Evolutionary conservation across 805 yeast species (phyloP).

Genomic region (Yarrowia divulgata): DNA sequence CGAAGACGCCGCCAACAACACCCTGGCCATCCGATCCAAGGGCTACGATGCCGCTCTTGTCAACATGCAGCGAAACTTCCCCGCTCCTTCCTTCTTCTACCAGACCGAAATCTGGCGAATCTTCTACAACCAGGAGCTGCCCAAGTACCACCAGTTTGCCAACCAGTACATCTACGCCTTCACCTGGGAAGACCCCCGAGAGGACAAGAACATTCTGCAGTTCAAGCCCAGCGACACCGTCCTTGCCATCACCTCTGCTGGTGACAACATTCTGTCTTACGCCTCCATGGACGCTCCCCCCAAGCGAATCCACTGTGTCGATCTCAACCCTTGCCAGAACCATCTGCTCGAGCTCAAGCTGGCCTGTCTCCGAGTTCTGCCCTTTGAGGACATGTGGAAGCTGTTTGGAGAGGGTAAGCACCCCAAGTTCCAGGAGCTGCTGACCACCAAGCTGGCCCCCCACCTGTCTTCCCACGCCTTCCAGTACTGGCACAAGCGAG

Average conservation of each 20-base stretch:
- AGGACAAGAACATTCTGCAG: slow-evolving; percentile 71
- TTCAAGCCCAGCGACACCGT: slow-evolving; percentile 71
- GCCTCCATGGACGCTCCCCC: slow-evolving; percentile 78
- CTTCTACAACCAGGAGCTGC: slow-evolving; percentile 74
- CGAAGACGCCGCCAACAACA: slow-evolving; percentile 41
- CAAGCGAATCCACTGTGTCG: slow-evolving; percentile 81
- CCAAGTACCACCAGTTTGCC: slow-evolving; percentile 72
- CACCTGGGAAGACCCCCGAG: slow-evolving; percentile 91
- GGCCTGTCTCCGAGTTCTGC: slow-evolving; percentile 67
- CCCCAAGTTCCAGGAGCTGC: slow-evolving; percentile 59
- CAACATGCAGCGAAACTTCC: slow-evolving; percentile 68
- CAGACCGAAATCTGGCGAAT: slow-evolving; percentile 81
- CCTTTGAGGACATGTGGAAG: slow-evolving; percentile 70
- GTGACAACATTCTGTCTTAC: slow-evolving; percentile 79
- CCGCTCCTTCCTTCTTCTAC: slow-evolving; percentile 81
- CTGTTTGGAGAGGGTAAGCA: slow-evolving; percentile 79
- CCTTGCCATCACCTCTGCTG: slow-evolving; percentile 85
- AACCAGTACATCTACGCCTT: slow-evolving; percentile 85
- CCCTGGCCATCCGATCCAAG: slow-evolving; percentile 52
- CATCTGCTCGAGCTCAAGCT: slow-evolving; percentile 80
- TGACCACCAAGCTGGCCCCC: slow-evolving; percentile 65
- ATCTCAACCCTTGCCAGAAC: slow-evolving; percentile 81
- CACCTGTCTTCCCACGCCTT: slow-evolving; percentile 80
- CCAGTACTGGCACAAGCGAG: slow-evolving; percentile 78
- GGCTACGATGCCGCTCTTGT: slow-evolving; percentile 79